phyloP scores from a whole-genome alignment of 176 grass and related monocot genomes.

The Zea luxurians region DNA sequence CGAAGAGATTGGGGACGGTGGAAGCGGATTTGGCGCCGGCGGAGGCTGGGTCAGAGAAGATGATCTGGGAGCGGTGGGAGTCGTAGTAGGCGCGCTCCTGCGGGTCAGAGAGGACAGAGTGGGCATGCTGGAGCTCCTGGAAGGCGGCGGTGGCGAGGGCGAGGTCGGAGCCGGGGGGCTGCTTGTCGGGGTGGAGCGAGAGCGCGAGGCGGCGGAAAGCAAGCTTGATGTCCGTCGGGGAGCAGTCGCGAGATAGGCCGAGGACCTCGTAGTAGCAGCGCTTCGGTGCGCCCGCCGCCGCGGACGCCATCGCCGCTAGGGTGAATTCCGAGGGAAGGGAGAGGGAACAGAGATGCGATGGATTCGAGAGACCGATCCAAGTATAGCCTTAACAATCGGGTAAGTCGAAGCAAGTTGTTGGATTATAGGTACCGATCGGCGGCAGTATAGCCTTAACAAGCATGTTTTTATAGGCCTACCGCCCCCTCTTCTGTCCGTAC shows the following conservation, averaged over 20 bases:
- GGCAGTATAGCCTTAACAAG: too few species aligned
- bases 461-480: too few species aligned
- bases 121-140: conserved; percentile 87
- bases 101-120: conserved; percentile 88
- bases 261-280: conserved; percentile 92
- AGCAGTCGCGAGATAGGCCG: conserved; percentile 60
- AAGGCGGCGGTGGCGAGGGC: conserved; percentile 77
- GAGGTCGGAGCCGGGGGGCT: conserved; percentile 37
- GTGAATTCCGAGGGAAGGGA: neutral
- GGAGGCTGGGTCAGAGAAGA: conserved; percentile 54
- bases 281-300: conserved; percentile 51
- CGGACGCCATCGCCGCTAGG: conserved; percentile 57
- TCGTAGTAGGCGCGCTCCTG: conserved; percentile 93
- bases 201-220: conserved; percentile 84
- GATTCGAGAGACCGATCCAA: too few species aligned
- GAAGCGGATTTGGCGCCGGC: conserved; percentile 48
- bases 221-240: conserved; percentile 68
- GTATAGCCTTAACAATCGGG: too few species aligned
- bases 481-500: too few species aligned
- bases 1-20: conserved; percentile 69
- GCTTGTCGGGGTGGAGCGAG: conserved; percentile 93
- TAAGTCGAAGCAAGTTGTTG: too few species aligned
- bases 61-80: conserved; percentile 93
- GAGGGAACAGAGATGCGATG: too few species aligned
- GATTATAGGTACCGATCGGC: too few species aligned